Evolutionary conservation across 208 protist genomes (phyloP).

Genomic region (Acanthamoeba lenticulata): DNA sequence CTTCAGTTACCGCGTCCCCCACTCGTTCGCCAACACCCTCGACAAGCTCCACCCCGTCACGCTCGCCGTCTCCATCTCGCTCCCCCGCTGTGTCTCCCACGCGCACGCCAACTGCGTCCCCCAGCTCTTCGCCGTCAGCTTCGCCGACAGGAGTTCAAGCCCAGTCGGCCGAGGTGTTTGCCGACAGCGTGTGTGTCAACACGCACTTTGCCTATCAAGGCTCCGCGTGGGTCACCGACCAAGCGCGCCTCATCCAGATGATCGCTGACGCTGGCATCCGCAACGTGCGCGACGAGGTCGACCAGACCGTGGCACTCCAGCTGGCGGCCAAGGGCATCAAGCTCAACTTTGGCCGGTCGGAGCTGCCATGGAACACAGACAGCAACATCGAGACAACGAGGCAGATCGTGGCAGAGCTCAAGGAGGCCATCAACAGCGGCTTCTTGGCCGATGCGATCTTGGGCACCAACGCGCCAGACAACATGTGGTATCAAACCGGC

Average conservation of each 20-base stretch:
- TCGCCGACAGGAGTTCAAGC: too few relatives aligned
- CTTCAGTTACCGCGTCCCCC: too few relatives aligned
- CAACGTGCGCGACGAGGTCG: neutral
- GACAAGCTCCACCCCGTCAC: too few relatives aligned
- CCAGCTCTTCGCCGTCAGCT: too few relatives aligned
- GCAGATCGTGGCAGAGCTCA: too few relatives aligned
- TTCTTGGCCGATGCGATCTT: neutral
- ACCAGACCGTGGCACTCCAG: neutral
- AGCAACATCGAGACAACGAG: too few relatives aligned
- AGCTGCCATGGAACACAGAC: neutral
- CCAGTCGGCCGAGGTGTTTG: neutral
- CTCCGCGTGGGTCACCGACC: neutral
- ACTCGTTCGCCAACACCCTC: too few relatives aligned
- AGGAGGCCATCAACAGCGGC: too few relatives aligned
- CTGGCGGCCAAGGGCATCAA: neutral
- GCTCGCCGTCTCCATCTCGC: too few relatives aligned
- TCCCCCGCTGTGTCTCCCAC: too few relatives aligned
- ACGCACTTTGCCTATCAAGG: neutral
- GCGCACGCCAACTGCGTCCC: too few relatives aligned
- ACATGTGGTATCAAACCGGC: neutral
- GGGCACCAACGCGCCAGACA: neutral
- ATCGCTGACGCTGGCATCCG: neutral
- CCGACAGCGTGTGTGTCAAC: neutral
- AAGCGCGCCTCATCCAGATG: neutral
- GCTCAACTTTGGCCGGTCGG: neutral